These are phyloP conservation scores for Botryotinia calthae DNA, from an alignment of 2,329 filamentous ascomycete species.

Conservation along the genomic window DNA sequence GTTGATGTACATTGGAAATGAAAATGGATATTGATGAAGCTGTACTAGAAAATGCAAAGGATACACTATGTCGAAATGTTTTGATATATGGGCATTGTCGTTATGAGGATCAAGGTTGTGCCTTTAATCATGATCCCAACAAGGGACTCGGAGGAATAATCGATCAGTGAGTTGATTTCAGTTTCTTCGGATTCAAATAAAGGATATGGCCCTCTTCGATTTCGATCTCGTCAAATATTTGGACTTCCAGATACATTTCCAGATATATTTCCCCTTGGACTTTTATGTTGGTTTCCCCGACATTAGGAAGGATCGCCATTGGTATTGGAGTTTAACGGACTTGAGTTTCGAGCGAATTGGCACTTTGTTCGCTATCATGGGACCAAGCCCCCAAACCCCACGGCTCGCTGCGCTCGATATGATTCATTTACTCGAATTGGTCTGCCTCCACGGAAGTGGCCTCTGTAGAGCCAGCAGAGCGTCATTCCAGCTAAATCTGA, in stretches of 20 bases:
- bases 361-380: neutral
- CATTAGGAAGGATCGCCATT: neutral
- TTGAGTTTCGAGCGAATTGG: neutral
- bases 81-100: constrained; percentile 91
- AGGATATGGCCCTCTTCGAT: neutral
- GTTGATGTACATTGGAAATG: neutral
- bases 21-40: constrained; percentile 26
- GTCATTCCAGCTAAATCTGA: neutral
- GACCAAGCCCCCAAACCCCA: neutral
- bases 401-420: neutral
- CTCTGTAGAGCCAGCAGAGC: neutral
- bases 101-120: constrained; percentile 84
- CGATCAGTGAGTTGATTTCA: constrained; percentile 48
- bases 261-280: neutral
- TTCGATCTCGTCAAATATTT: neutral
- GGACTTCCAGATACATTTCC: neutral
- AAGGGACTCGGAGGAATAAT: constrained; percentile 51
- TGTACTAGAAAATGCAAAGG: constrained; percentile 68
- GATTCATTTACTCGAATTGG: neutral
- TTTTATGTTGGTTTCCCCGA: neutral
- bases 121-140: constrained; percentile 81
- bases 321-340: neutral
- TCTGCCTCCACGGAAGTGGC: neutral
- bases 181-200: constrained; percentile 2
- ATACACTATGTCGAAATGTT: constrained; percentile 88